A percentile compares a stretch with the other conserved stretches of the same genome.
Evolutionary conservation across 2,329 filamentous ascomycete genomes (phyloP).

Genomic region (Trichophyton benhamiae): DNA sequence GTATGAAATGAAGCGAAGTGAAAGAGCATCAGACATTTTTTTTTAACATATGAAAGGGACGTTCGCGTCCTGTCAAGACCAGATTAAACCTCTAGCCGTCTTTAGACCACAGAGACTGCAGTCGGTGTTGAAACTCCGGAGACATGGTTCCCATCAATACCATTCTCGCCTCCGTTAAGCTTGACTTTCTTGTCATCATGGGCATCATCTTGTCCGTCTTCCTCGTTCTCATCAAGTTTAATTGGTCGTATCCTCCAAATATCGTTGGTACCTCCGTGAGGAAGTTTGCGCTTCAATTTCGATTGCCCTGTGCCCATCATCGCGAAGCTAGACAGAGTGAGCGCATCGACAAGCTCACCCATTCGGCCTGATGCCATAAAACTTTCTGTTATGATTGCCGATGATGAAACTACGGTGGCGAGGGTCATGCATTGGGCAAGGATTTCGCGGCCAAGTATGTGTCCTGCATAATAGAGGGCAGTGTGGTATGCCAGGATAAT

Average conservation of each 20-base stretch:
- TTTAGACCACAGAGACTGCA: background rate
- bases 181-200: background rate
- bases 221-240: slow-evolving; percentile 9
- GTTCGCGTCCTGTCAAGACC: background rate
- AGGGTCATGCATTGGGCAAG: slow-evolving; percentile 80
- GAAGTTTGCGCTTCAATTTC: slow-evolving; percentile 30
- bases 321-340: slow-evolving; percentile 66
- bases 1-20: background rate
- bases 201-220: slow-evolving; percentile 1
- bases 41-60: background rate
- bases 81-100: background rate
- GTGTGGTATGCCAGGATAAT: slow-evolving; percentile 72
- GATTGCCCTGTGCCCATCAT: slow-evolving; percentile 30
- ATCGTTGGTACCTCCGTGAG: slow-evolving; percentile 17
- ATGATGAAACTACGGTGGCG: slow-evolving; percentile 61
- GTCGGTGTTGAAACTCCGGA: background rate
- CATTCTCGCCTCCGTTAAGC: background rate
- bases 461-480: slow-evolving; percentile 67
- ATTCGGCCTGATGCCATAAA: slow-evolving; percentile 56
- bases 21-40: background rate
- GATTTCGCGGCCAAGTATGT: slow-evolving; percentile 59
- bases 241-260: slow-evolving; percentile 19
- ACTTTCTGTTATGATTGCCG: slow-evolving; percentile 51
- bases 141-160: background rate
- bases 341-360: slow-evolving; percentile 61